Conservation (phyloP, 257 asterid species). For the Gentiana dahurica region DNA sequence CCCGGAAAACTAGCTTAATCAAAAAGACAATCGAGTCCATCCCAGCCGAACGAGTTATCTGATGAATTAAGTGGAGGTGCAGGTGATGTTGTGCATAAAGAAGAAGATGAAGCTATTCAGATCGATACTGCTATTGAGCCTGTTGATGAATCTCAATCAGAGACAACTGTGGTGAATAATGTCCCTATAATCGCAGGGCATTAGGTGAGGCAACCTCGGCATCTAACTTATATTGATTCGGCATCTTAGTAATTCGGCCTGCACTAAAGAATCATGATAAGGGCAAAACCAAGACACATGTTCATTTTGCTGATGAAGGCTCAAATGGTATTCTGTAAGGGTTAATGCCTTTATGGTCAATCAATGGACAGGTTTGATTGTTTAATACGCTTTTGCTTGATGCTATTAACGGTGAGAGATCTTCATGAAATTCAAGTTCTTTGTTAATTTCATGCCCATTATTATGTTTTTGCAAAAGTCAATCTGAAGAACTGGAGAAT, state of each 20-base stretch:
- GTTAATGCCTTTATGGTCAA: constrained; percentile 14
- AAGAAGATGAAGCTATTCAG: constrained; percentile 1
- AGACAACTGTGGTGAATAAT: no score
- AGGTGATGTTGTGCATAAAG: constrained; percentile 4
- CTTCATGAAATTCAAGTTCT: constrained; percentile 9
- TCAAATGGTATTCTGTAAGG: constrained; percentile 8
- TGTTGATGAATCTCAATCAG: no score
- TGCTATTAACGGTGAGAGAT: constrained; percentile 17
- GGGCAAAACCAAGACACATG: constrained; percentile 12
- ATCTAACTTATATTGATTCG: no score
- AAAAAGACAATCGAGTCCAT: constrained; percentile 23
- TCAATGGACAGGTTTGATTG: constrained; percentile 17
- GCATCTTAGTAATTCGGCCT: not conserved
- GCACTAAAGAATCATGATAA: constrained; percentile 9
- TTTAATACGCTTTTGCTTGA: constrained; percentile 12
- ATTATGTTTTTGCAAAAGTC: constrained; percentile 13
- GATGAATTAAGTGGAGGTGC: constrained; percentile 19
- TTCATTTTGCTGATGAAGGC: constrained; percentile 8
- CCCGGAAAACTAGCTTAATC: constrained; percentile 27
- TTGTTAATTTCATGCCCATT: constrained; percentile 7
- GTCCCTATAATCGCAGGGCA: no score
- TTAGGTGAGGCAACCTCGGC: no score
- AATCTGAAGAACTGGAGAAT: constrained; percentile 11
- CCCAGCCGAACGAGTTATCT: constrained; percentile 15
- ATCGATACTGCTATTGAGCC: no score